Evolutionary conservation across 2,329 filamentous ascomycete species (phyloP), one percentile per base, ranked within the genome.

Genomic region (Curvularia sp.): DNA sequence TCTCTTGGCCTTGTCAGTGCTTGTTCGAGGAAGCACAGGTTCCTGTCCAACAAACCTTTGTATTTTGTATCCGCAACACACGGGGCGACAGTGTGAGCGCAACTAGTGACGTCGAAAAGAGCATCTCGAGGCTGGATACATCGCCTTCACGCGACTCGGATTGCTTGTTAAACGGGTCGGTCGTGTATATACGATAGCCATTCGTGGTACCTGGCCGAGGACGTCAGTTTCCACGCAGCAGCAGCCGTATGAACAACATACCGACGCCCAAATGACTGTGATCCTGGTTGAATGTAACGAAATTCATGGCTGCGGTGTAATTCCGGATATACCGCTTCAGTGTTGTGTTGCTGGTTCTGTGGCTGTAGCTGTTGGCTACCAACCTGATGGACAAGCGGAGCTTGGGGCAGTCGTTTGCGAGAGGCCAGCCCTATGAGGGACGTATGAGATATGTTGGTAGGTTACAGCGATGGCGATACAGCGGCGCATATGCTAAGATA

Each of bases 261-360:
- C 92, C 94, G 69, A 99, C 93, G 81, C 94, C 94, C 65, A 99
- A 85, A 79, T 94, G 94, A 85, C 91, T 96, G 82, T 97, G 93
- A 83, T 99, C 95, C 83, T 99, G 95, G 80, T 99, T 99, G 81
- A 98, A 99, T 42, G 94, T 97, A 72, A 99, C 92, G 81, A 96
- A 99, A 80, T 99, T 99, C 83, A 98, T 92, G 43, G 68, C 67
- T 49, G 88, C 57, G 62, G 66, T 70, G 46, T 62, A 67, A 70
- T 42, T 46, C 50, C 24, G 57, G 18, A 35, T 39, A 51, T 44
- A 51, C 18, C 49, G 61, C 20, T 59, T 47, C 18, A 7, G 35
- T 38, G 35, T 38, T 15, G 51, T 52, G n/a, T 44, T 39, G 44
- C 47, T 35, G 53, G 47, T 47, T 44, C 30, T 59, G 30, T 51